A percentile compares a stretch with the other conserved stretches of the same genome.
phyloP scores from a whole-genome alignment of 768 basidiomycete genomes.

The Clitopilus passeckerianus region DNA sequence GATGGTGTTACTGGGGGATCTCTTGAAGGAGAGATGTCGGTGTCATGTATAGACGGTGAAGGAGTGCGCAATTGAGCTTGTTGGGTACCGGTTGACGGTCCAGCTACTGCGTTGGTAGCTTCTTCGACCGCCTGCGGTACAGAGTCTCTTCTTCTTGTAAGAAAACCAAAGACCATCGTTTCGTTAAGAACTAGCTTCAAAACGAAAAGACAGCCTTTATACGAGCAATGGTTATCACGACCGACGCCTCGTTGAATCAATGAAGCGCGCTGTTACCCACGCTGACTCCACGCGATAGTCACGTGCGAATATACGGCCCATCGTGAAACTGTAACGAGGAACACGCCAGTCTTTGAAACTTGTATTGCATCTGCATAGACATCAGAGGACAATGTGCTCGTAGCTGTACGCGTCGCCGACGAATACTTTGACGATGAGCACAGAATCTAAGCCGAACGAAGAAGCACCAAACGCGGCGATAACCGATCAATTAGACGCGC shows the following conservation, averaged over 20 bases:
- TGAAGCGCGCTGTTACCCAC: background rate
- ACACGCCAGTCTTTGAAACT: background rate
- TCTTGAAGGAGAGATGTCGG: conserved; percentile 24
- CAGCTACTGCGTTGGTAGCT: background rate
- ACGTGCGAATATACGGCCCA: background rate
- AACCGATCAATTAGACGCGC: conserved; percentile 12
- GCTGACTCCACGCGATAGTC: background rate
- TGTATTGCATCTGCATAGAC: background rate
- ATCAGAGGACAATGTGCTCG: background rate
- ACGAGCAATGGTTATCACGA: background rate
- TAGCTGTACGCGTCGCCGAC: background rate
- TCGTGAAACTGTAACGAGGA: background rate
- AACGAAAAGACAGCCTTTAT: background rate
- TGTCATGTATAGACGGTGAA: conserved; percentile 42
- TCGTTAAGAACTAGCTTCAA: background rate
- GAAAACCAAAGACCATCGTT: background rate
- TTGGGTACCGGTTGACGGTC: background rate
- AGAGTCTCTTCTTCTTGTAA: background rate
- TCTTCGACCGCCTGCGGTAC: conserved; percentile 1
- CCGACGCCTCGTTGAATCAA: background rate
- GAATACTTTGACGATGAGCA: background rate
- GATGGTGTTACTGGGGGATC: conserved; percentile 32
- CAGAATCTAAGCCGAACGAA: background rate
- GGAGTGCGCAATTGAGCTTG: conserved; percentile 46
- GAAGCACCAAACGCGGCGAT: conserved; percentile 9